Evolutionary conservation across 192 early-diverging fungal genomes (phyloP), one percentile per base, ranked within the genome.

Genomic region (Linnemannia zychae): DNA sequence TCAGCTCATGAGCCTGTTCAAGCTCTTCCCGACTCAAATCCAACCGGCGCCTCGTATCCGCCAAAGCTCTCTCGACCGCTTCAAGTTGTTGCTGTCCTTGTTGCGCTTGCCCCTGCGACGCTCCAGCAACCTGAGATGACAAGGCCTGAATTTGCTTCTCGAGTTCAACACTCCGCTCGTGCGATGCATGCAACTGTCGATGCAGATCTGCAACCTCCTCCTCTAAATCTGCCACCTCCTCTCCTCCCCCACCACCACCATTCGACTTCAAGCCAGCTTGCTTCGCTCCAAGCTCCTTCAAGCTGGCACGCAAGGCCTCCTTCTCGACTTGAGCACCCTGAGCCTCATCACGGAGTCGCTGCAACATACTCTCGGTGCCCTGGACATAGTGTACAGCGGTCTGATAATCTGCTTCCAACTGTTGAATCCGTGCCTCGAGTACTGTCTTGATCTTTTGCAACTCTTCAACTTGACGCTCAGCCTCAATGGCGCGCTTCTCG

Each of bases 331-430:
- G 78, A 53, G 52, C 37, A 18, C 18, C 57, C 16, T 68, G 66
- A 20, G 80, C 65, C 67, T 88, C 88, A 36, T 84, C 86, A 16
- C 81, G 84, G 28, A 87, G 65, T 46, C 70, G 49, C 40, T 85
- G 74, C 28, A 89, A 63, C 57, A 74, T 80, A 13, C 73, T 73
- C 60, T 89, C 88, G 3, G 83, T 71, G 34, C 72, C 68, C 67
- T 90, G 80, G 17, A 78, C 86, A 33, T 81, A 77, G 15, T 86
- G 85, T 9, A 75, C 34, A 1, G 89, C 86, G 7, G 81, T 83
- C 34, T 89, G 86, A 67, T 89, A 86, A 71, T 90, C 89, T 6
- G 75, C 67, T 75, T 89, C 88, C 11, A 89, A 75, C 67, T 90
- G 86, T 28, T 85, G 70, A 24, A 89, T 83, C 47, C 71, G 76